Percentiles rank a stretch among this genome's conserved stretches.
Evolutionary conservation across 352 stramenopile genomes (phyloP).

Genomic region (Aphanomyces stellatus): DNA sequence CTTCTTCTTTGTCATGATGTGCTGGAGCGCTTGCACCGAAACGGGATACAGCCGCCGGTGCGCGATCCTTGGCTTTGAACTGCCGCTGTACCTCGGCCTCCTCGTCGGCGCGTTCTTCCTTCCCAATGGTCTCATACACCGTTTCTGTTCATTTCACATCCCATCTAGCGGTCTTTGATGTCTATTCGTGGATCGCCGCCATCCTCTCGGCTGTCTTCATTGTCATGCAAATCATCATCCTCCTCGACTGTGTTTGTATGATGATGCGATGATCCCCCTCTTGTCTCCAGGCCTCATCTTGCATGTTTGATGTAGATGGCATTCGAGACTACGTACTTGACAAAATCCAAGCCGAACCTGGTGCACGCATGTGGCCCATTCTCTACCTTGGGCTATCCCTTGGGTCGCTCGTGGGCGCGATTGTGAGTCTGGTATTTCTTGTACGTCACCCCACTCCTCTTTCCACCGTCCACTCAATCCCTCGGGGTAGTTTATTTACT

Average conservation of each 20-base stretch:
- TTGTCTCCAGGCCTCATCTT: too few relatives aligned
- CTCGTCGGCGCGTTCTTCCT: conserved; percentile 12
- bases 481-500: conserved; percentile 76
- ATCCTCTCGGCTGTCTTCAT: conserved; percentile 15
- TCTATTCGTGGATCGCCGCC: conserved; percentile 3
- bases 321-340: conserved; percentile 4
- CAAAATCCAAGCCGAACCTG: neutral
- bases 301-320: neutral
- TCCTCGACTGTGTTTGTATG: conserved; percentile 18
- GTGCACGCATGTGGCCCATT: neutral
- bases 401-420: conserved; percentile 42
- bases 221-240: conserved; percentile 17
- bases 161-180: conserved; percentile 11
- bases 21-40: neutral
- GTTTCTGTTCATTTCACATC: neutral
- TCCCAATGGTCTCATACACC: neutral
- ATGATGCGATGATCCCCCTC: too few relatives aligned
- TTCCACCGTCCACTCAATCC: neutral
- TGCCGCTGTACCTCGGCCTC: neutral
- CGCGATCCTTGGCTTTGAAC: conserved; percentile 1
- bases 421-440: conserved; percentile 35
- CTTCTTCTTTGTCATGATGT: conserved; percentile 11
- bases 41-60: neutral
- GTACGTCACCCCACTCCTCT: conserved; percentile 22
- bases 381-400: conserved; percentile 64